These are phyloP conservation scores for Limnanthes douglasii DNA, from an alignment of 345 rosid species.

Conservation along the genomic window DNA sequence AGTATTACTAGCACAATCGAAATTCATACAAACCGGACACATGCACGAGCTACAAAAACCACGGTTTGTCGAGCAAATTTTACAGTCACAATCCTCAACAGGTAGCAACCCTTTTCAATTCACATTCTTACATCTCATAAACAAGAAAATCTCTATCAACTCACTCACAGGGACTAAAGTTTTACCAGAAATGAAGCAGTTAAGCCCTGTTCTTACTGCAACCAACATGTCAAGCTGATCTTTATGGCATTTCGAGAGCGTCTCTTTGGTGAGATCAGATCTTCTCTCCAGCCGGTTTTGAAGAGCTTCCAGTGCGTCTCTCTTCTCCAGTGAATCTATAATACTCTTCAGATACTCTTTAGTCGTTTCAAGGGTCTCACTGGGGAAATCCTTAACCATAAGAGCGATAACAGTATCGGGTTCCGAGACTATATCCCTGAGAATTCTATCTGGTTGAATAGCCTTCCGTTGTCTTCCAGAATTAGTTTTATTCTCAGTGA, in stretches of 20 bases:
- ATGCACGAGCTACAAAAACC: slow-evolving; percentile 96
- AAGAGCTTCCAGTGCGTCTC: slow-evolving; percentile 42
- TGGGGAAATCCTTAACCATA: slow-evolving; percentile 61
- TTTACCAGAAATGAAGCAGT: slow-evolving; percentile 52
- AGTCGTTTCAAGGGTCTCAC: slow-evolving; percentile 47
- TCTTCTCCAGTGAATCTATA: slow-evolving; percentile 40
- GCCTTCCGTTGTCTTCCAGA: no score
- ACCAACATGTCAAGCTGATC: slow-evolving; percentile 70
- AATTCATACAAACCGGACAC: slow-evolving; percentile 88
- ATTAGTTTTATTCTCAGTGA: slow-evolving; percentile 31
- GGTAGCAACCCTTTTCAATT: slow-evolving; percentile 70
- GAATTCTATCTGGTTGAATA: slow-evolving; percentile 53
- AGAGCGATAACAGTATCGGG: slow-evolving; percentile 51
- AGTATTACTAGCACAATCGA: slow-evolving; percentile 86
- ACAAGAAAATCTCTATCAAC: slow-evolving; percentile 70
- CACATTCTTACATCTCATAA: slow-evolving; percentile 68
- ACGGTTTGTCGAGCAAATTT: slow-evolving; percentile 63
- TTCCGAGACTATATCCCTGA: slow-evolving; percentile 51
- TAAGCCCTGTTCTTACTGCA: slow-evolving; percentile 58
- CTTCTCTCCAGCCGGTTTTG: slow-evolving; percentile 58
- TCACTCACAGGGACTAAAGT: slow-evolving; percentile 34
- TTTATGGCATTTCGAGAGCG: slow-evolving; percentile 63
- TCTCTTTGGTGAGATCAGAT: slow-evolving; percentile 80
- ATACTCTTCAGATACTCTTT: slow-evolving; percentile 57
- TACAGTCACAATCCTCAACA: slow-evolving; percentile 94